Evolutionary conservation across 2,329 filamentous ascomycete genomes (phyloP), one percentile per base, ranked within the genome.

Genomic region (Cladosporium phlei): DNA sequence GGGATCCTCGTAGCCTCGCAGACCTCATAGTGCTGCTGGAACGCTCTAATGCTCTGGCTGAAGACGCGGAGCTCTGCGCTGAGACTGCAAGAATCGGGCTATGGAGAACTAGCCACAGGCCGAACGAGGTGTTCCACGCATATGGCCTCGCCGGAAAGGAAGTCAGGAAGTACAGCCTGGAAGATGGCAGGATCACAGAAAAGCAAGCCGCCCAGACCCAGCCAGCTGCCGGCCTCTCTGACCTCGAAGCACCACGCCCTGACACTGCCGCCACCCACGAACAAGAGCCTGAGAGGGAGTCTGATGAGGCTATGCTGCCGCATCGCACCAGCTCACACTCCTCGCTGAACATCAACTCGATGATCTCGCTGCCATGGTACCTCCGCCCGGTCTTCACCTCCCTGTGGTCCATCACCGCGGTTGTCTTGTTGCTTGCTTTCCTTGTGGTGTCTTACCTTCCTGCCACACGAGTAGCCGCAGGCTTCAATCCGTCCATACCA

Each of bases 1-100:
- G 90, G 90, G 88, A 95, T 61, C 78, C 88, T 2, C 76, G 84
- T 35, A 91, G 83, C 19, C 71, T 96, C 6, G 90, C 86, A 3
- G 89, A 96, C 61, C 70, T 95, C 28, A 76, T 93, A 33, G 79
- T 84, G 1, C 73, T 96, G 9, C 75, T 95, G 20, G 83, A 88
- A 53, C 79, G 85, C 50, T 90, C 87, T 53, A 95, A 95, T 65
- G 80, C 84, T 14, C 75, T 89, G 38, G 71, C 74, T 17, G 84
- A 86, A 58, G 95, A 89, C 64, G 74, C 78, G 10, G 79, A 80
- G 3, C 78, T 80, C 0, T 74, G 80, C 33, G 66, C 68, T 6
- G 73, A 78, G 33, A 70, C 67, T 39, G 77, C 72, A 58, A 78
- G 74, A 51, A 75, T 96, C n/a, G 88, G 90, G 5, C 94, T 94